Base-by-base conservation (phyloP, 306 rosid species). In the Medicago lupulina region DNA sequence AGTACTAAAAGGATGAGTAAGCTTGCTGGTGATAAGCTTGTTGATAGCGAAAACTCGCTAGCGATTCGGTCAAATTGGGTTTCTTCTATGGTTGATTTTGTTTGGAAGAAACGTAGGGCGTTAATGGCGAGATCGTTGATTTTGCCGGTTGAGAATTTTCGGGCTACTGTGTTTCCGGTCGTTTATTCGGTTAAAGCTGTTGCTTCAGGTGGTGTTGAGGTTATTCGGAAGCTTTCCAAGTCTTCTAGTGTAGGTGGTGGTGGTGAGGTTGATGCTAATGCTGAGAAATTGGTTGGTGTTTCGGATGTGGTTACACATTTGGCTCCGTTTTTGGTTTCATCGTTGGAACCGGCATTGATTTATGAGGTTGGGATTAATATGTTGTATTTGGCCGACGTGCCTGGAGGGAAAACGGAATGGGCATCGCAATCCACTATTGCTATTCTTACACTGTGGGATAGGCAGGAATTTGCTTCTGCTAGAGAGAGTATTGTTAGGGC, bases 351-450 rank as follows among this genome's bases (percentile, higher is more conserved):
- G 2, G 92, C 99, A 5, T 84, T 96, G 90, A 92, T 92, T 74
- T 96, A 83, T 41, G 99, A 96, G 61, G 99, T 96, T 28, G 99
- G 93, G 75, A 96, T 96, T 54, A 93, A 96, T 66, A 88, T 92
- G 98, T 57, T 96, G 87, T 92, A 96, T 80, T 84, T 96, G 78
- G 99, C 99, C 74, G 99, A 96, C 85, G 99, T 96, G 59, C 93
- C 98, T 79, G 99, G 99, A 51, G 98, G 99, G 78, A 96, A 96
- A 77, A 89, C 97, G 6, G 99, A 96, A 77, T 96, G 99, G 99
- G 99, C 99, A 51, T 96, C 99, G 0, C 97, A 89, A 53, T 92
- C 99, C 0, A 90, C 88, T 59, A 92, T 96, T 18, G 97, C 99
- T 1, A 88, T 96, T 83, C 96, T 96, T 77, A 92, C 98, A 1